Conservation (phyloP, 495 filamentous ascomycete species). For the Aspergillus kassunensis region DNA sequence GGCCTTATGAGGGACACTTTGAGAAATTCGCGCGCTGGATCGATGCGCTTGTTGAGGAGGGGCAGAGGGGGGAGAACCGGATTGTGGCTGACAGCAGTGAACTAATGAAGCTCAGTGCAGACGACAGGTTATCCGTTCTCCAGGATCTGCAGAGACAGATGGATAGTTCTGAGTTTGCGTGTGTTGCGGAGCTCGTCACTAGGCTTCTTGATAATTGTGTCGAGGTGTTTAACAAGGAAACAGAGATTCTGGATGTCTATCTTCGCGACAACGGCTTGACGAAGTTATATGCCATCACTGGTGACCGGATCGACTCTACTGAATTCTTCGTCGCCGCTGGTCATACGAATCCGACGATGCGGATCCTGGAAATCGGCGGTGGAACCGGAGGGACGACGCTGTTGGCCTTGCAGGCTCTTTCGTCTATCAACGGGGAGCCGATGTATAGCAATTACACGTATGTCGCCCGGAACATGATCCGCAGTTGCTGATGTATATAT, state of each 20-base stretch:
- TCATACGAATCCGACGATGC: conserved; percentile 36
- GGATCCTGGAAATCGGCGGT: conserved; percentile 46
- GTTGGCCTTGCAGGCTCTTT: conserved; percentile 18
- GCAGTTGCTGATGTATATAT: neutral
- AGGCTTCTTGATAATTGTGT: neutral
- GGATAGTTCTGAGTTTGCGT: neutral
- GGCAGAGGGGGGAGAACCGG: neutral
- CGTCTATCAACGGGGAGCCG: conserved; percentile 15
- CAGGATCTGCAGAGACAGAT: neutral
- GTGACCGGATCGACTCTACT: neutral
- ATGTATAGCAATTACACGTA: conserved; percentile 29
- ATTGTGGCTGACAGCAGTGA: neutral
- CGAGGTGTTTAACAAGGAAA: neutral
- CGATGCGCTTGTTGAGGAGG: neutral
- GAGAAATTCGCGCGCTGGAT: conserved; percentile 1
- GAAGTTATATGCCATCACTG: neutral
- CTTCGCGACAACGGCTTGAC: neutral
- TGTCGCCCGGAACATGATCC: neutral
- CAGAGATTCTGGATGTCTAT: neutral
- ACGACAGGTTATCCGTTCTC: neutral
- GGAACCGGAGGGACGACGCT: conserved; percentile 38
- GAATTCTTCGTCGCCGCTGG: conserved; percentile 11
- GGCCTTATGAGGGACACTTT: neutral
- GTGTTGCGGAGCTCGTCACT: conserved; percentile 1
- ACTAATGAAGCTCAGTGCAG: neutral